Evolutionary conservation across 2,329 filamentous ascomycete species (phyloP).

Genomic region (Fusarium sp.): DNA sequence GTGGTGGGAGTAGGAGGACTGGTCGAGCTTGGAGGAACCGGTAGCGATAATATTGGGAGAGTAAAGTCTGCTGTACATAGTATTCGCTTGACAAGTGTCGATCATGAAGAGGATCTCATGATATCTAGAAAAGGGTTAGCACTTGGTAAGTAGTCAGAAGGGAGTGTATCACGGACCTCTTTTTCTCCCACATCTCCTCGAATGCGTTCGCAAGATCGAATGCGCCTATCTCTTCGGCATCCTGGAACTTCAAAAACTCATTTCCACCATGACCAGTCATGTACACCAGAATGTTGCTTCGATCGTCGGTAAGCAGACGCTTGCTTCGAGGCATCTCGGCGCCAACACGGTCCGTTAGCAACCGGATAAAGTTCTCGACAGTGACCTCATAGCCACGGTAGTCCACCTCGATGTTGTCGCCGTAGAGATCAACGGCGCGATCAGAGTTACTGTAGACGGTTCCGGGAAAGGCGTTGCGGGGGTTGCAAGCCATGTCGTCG

Average conservation of each 20-base stretch:
- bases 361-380: slow-evolving; percentile 96
- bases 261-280: slow-evolving; percentile 99
- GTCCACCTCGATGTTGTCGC: slow-evolving; percentile 98
- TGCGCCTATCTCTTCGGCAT: slow-evolving; percentile 95
- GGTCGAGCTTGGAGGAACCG: slow-evolving; percentile 94
- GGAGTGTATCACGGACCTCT: slow-evolving; percentile 67
- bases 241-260: slow-evolving; percentile 98
- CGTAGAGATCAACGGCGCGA: slow-evolving; percentile 93
- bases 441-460: slow-evolving; percentile 99
- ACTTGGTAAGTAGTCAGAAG: slow-evolving; percentile 32
- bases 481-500: slow-evolving; percentile 99
- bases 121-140: slow-evolving; percentile 67
- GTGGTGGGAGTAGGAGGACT: slow-evolving; percentile 97
- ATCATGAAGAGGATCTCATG: slow-evolving; percentile 99
- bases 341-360: slow-evolving; percentile 93
- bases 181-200: slow-evolving; percentile 99
- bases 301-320: slow-evolving; percentile 90
- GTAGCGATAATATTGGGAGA: slow-evolving; percentile 98
- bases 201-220: slow-evolving; percentile 98
- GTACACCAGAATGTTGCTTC: slow-evolving; percentile 97
- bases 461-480: slow-evolving; percentile 95
- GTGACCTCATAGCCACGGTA: slow-evolving; percentile 98
- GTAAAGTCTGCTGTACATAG: slow-evolving; percentile 98
- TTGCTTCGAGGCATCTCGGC: slow-evolving; percentile 97
- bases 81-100: slow-evolving; percentile 99